Percentiles rank a stretch among this genome's conserved stretches.
Conservation (phyloP, 495 filamentous ascomycete species). For the Thermothielavioides terrestris region DNA sequence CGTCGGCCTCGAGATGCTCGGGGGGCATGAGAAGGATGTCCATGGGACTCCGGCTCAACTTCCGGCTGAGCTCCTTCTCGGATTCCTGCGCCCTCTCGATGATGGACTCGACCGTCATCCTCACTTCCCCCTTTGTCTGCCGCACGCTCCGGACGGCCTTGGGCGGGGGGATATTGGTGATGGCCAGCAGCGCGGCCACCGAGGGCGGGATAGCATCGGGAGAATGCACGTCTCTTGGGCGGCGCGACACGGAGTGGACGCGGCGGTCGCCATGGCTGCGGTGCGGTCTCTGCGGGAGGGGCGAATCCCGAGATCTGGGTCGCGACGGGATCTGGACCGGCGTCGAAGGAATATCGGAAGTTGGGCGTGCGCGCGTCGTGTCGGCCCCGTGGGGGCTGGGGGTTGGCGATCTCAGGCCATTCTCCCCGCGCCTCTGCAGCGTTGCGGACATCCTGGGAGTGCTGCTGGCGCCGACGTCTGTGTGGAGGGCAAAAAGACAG, state of each 20-base stretch:
- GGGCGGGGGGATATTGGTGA: constrained; percentile 50
- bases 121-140: constrained; percentile 22
- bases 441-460: constrained; percentile 22
- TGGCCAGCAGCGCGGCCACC: constrained; percentile 50
- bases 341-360: constrained; percentile 32
- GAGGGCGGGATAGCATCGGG: constrained; percentile 48
- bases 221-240: constrained; percentile 33
- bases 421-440: constrained; percentile 11
- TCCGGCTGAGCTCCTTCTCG: constrained; percentile 42
- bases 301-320: constrained; percentile 26
- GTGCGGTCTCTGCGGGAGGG: constrained; percentile 21
- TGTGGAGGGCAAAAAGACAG: constrained; percentile 5
- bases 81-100: constrained; percentile 40
- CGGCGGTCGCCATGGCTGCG: constrained; percentile 14
- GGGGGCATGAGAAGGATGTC: constrained; percentile 48
- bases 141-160: constrained; percentile 22
- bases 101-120: constrained; percentile 44
- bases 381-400: constrained; percentile 23
- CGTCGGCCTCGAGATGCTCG: constrained; percentile 45
- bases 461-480: constrained; percentile 4
- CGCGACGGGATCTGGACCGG: constrained; percentile 40
- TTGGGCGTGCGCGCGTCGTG: constrained; percentile 27
- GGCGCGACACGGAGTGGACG: constrained; percentile 11
- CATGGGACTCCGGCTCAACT: constrained; percentile 40
- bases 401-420: constrained; percentile 17